phyloP scores from a whole-genome alignment of 106 monocot genomes.

The Apostasia ramifera region DNA sequence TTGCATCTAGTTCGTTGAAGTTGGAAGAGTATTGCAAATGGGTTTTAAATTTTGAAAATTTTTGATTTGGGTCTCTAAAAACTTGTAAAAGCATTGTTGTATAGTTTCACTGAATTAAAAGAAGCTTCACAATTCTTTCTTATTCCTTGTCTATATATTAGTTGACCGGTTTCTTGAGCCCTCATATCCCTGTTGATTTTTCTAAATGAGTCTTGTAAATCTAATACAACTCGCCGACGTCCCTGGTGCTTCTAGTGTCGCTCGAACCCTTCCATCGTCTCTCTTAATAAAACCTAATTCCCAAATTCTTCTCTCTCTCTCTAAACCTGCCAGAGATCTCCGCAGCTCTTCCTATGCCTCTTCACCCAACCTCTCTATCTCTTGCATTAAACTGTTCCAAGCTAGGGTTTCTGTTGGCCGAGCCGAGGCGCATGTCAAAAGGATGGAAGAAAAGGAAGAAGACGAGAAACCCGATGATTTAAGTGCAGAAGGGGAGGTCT shows the following conservation, averaged over 20 bases:
- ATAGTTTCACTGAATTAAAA: too few species aligned
- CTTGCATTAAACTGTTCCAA: background rate
- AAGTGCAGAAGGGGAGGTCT: conserved; percentile 48
- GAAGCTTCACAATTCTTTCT: too few species aligned
- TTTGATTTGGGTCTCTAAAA: too few species aligned
- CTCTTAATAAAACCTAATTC: background rate
- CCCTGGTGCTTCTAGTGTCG: background rate
- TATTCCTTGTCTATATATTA: too few species aligned
- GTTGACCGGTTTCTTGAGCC: too few species aligned
- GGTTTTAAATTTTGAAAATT: too few species aligned
- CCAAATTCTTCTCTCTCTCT: background rate
- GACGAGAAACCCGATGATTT: conserved; percentile 25
- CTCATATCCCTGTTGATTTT: too few species aligned
- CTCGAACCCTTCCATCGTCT: background rate
- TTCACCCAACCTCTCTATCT: background rate
- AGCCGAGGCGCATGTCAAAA: background rate
- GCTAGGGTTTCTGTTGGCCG: conserved; percentile 7
- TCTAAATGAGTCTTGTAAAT: background rate
- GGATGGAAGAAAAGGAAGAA: background rate
- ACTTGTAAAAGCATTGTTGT: too few species aligned
- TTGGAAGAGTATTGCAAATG: too few species aligned
- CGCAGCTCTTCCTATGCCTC: background rate
- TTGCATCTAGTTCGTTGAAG: too few species aligned
- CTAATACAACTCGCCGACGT: background rate
- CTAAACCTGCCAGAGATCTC: background rate